These are phyloP conservation scores for Eucalyptus rudis DNA, from an alignment of 345 rosid genomes.

Conservation along the genomic window DNA sequence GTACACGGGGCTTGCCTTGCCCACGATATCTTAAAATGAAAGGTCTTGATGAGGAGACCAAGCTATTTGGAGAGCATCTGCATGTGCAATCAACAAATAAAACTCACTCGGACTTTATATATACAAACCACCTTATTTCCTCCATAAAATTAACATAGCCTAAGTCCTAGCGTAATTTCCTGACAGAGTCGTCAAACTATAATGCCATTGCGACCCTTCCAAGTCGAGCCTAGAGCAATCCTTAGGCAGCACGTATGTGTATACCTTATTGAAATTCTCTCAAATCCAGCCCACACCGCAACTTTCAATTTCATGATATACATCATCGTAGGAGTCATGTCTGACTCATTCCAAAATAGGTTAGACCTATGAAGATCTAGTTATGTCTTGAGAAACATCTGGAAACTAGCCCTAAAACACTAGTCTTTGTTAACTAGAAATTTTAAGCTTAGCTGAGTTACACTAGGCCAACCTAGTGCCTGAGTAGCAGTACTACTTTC, in stretches of 20 bases:
- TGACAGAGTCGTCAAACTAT: neutral
- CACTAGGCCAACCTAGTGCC: neutral
- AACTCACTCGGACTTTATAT: neutral
- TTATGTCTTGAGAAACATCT: too few relatives aligned
- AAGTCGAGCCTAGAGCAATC: neutral
- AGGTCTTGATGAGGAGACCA: too few relatives aligned
- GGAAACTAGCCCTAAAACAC: neutral
- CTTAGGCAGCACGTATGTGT: neutral
- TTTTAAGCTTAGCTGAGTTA: neutral
- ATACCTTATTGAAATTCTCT: neutral
- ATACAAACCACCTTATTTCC: neutral
- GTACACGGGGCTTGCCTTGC: too few relatives aligned
- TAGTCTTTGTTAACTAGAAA: neutral
- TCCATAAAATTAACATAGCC: neutral
- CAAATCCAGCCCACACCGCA: neutral
- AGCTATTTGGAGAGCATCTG: neutral
- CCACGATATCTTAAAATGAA: too few relatives aligned
- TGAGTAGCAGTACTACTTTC: neutral
- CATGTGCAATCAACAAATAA: neutral
- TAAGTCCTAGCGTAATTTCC: neutral
- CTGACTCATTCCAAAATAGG: fast-evolving
- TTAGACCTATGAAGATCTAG: neutral
- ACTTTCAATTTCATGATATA: neutral
- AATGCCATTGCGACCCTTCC: neutral
- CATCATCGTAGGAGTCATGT: neutral